Conservation (phyloP, 2,329 filamentous ascomycete species). For the Colletotrichum melonis region DNA sequence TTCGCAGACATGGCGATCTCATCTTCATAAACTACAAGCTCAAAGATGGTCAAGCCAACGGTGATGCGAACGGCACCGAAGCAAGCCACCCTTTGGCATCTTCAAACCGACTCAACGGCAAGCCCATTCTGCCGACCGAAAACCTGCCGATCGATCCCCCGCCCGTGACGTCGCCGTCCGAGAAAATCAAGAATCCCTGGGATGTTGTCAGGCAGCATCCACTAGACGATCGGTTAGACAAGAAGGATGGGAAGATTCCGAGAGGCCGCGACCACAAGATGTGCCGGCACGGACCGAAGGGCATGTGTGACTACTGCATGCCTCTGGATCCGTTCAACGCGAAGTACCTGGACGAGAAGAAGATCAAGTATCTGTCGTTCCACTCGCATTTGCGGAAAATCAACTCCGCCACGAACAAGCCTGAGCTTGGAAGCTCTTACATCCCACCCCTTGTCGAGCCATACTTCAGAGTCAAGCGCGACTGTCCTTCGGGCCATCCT, state of each 20-base stretch:
- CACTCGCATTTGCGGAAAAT: constrained; percentile 95
- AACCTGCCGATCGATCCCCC: constrained; percentile 71
- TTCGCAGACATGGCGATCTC: constrained; percentile 83
- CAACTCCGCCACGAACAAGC: constrained; percentile 96
- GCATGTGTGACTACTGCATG: constrained; percentile 99
- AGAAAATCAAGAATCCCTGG: constrained; percentile 88
- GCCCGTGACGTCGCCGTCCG: constrained; percentile 64
- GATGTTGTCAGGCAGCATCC: constrained; percentile 89
- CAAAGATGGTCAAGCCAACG: constrained; percentile 55
- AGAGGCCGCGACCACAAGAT: constrained; percentile 85
- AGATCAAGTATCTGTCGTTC: constrained; percentile 98
- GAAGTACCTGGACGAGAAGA: constrained; percentile 91
- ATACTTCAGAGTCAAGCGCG: constrained; percentile 86
- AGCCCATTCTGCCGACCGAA: constrained; percentile 76
- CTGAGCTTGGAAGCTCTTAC: constrained; percentile 91
- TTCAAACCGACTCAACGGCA: constrained; percentile 81
- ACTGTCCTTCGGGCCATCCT: constrained; percentile 93
- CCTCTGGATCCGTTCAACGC: constrained; percentile 92
- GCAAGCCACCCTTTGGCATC: constrained; percentile 51
- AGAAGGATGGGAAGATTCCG: constrained; percentile 88
- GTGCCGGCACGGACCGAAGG: constrained; percentile 95
- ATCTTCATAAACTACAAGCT: constrained; percentile 87
- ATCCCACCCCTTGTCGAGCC: constrained; percentile 96
- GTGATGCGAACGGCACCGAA: constrained; percentile 48
- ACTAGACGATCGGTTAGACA: constrained; percentile 88